phyloP scores from a whole-genome alignment of 1,284 basidiomycete genomes.

The Trametes hirsuta region DNA sequence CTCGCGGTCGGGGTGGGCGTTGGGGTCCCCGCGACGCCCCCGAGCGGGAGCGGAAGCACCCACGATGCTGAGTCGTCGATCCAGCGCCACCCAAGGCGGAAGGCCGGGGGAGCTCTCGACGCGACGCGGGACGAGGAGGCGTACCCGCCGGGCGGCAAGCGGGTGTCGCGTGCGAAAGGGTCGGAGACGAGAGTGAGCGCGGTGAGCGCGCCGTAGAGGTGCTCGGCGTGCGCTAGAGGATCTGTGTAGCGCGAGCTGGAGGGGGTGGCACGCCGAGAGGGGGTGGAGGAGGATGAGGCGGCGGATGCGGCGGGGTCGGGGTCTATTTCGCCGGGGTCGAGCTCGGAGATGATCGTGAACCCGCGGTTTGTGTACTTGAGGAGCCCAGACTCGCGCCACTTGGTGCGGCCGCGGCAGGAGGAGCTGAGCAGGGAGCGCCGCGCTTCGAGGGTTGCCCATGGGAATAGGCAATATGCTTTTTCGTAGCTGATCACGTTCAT shows the following conservation, averaged over 20 bases:
- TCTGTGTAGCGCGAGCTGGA: neutral
- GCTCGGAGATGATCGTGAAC: constrained; percentile 21
- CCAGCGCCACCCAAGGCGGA: constrained; percentile 27
- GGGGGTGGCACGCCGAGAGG: neutral
- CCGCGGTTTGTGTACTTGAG: constrained; percentile 33
- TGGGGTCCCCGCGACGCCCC: constrained; percentile 18
- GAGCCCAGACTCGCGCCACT: constrained; percentile 14
- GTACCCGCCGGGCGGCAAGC: neutral
- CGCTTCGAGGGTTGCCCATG: constrained; percentile 33
- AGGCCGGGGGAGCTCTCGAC: constrained; percentile 10
- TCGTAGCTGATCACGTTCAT: constrained; percentile 46
- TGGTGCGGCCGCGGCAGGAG: constrained; percentile 12
- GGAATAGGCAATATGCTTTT: constrained; percentile 29
- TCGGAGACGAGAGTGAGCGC: neutral
- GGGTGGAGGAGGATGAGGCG: neutral
- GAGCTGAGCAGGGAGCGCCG: constrained; percentile 24
- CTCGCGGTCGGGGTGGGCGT: constrained; percentile 10
- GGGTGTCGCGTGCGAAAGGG: neutral
- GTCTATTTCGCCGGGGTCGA: constrained; percentile 6
- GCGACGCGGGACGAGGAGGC: neutral
- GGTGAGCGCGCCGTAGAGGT: neutral
- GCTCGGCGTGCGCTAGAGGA: neutral
- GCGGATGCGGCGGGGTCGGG: constrained; percentile 4
- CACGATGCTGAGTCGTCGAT: constrained; percentile 29
- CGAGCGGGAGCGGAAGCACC: constrained; percentile 22